These are phyloP conservation scores for Sarocladium oryzae DNA, from an alignment of 2,329 filamentous ascomycete genomes.

Conservation along the genomic window DNA sequence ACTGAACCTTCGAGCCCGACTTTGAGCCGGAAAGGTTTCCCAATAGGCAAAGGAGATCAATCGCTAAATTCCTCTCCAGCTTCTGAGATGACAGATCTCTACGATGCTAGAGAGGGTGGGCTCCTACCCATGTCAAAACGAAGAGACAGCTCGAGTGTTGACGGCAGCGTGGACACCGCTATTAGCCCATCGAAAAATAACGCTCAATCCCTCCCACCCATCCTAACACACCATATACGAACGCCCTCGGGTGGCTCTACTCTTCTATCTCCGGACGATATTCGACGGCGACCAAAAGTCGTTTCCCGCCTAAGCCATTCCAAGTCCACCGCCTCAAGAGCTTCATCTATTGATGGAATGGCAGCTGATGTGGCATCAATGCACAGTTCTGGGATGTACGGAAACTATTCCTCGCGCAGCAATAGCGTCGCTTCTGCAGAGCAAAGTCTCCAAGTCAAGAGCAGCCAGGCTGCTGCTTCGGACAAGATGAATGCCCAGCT, in stretches of 20 bases:
- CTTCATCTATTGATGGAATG: conserved; percentile 46
- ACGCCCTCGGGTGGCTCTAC: conserved; percentile 28
- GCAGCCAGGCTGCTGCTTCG: conserved; percentile 28
- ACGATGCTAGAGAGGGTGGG: conserved; percentile 31
- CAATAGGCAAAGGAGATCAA: conserved; percentile 34
- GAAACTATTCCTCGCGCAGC: not conserved
- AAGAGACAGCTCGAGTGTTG: conserved; percentile 39
- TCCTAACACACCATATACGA: conserved; percentile 29
- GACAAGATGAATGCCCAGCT: conserved; percentile 55
- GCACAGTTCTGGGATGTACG: not conserved
- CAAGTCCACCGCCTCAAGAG: conserved; percentile 43
- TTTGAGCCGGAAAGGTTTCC: conserved; percentile 31
- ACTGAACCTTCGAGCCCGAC: conserved; percentile 37
- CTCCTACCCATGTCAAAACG: conserved; percentile 27
- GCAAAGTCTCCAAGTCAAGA: conserved; percentile 5
- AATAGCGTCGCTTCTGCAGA: conserved; percentile 3
- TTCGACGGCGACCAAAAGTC: conserved; percentile 35
- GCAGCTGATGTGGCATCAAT: not conserved
- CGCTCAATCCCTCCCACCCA: conserved; percentile 23
- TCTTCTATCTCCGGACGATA: conserved; percentile 30
- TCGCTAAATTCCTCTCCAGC: conserved; percentile 9
- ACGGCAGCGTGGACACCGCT: conserved; percentile 37
- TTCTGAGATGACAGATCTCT: conserved; percentile 28
- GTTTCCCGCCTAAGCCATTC: conserved; percentile 50
- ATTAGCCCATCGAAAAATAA: conserved; percentile 35